Evolutionary conservation across 352 stramenopile genomes (phyloP).

Genomic region (Thalassiosira livingstoniorum): DNA sequence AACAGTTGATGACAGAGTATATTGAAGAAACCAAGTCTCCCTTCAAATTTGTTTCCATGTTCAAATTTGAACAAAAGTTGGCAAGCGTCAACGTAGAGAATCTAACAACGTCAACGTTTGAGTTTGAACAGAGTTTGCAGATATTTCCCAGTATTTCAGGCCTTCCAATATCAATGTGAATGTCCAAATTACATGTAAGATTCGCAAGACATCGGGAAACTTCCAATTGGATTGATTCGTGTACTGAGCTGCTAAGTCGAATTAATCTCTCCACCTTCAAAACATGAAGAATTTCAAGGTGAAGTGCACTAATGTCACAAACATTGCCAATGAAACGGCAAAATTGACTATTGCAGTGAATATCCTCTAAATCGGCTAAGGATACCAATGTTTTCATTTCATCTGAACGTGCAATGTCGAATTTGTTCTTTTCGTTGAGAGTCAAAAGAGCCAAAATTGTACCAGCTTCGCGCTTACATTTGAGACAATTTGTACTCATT

Average conservation of each 20-base stretch:
- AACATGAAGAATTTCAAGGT: slow-evolving; percentile 85
- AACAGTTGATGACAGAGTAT: slow-evolving; percentile 34
- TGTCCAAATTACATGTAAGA: slow-evolving; percentile 87
- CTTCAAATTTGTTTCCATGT: slow-evolving; percentile 83
- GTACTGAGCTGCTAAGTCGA: slow-evolving; percentile 32
- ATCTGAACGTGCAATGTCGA: slow-evolving; percentile 88
- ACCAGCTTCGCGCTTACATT: slow-evolving; percentile 90
- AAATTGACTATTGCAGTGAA: slow-evolving; percentile 69
- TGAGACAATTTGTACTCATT: slow-evolving; percentile 86
- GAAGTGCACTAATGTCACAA: slow-evolving; percentile 91
- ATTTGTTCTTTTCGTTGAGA: slow-evolving; percentile 95
- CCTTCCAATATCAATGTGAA: slow-evolving; percentile 89
- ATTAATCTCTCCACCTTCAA: slow-evolving; percentile 61
- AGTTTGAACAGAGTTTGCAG: slow-evolving; percentile 80
- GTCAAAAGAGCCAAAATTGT: slow-evolving; percentile 92
- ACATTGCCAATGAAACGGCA: slow-evolving; percentile 91
- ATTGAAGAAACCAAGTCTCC: slow-evolving; percentile 42
- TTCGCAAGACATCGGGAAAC: slow-evolving; percentile 80
- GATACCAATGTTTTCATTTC: slow-evolving; percentile 86
- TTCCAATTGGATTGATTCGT: slow-evolving; percentile 71
- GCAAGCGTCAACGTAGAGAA: slow-evolving; percentile 90
- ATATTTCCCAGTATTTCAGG: slow-evolving; percentile 88
- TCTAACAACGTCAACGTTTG: slow-evolving; percentile 86
- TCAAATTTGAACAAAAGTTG: slow-evolving; percentile 90
- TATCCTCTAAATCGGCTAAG: slow-evolving; percentile 89